Evolutionary conservation across 192 early-diverging fungal genomes (phyloP), one percentile per base, ranked within the genome.

Genomic region (Gonapodya prolifera): DNA sequence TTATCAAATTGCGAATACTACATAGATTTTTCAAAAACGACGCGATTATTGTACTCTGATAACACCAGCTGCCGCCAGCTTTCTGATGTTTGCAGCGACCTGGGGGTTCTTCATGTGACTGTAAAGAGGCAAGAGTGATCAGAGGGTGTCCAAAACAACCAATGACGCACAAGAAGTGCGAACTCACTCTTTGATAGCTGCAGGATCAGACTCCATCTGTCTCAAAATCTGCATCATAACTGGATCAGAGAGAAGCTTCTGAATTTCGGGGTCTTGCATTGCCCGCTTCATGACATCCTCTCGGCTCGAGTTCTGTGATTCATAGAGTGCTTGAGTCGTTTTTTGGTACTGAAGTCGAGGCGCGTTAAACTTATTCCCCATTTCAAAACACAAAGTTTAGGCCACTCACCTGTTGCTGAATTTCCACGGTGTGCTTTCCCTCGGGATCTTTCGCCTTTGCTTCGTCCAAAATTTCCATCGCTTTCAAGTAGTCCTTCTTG

Each of bases 201-300:
- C 87, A 8, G 97, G 97, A 82, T 99, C 94, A 77, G 92, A 87
- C 84, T 98, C 95, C 94, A 97, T 97, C 84, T 97, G 96, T 83
- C 95, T 90, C 79, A 99, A 88, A 77, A 99, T 98, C 82, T 89
- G 89, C 80, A 94, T 92, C 97, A 99, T 99, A 78, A 94, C 89
- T 17, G 97, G 97, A 83, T 99, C 96, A 29, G 80, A 86, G 82
- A 99, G 85, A 78, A 98, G 89, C 76, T 2, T 34, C 77, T 89
- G 87, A 29, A 98, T 90, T 84, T 97, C 96, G 75, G 97, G 97
- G 82, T 99, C 91, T 69, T 92, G 87, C 83, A 92, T 89, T n/a
- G 97, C 97, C 45, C 90, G 85, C 79, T 91, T 89, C 45, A 94
- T 77, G 16, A 87, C 88, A 82, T 99, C 93, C 79, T 96, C 94